These are phyloP conservation scores for Tetrahymena malaccensis DNA, from an alignment of 73 alveolate genomes.

Conservation along the genomic window DNA sequence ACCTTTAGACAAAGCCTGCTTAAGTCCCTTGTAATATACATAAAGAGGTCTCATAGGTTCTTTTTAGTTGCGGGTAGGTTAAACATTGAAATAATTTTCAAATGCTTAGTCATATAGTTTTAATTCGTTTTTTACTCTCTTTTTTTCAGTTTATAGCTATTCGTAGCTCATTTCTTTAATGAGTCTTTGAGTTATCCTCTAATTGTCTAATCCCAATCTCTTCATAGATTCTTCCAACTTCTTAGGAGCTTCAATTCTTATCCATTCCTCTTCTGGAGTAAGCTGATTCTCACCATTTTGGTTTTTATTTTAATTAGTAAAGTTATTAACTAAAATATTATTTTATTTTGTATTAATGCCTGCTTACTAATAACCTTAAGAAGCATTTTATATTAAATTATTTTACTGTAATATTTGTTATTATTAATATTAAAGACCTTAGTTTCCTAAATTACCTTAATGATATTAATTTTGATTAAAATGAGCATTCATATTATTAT, in stretches of 20 bases:
- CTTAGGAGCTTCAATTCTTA: not conserved
- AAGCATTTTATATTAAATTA: not conserved
- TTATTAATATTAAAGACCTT: not conserved
- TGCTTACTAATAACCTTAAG: not conserved
- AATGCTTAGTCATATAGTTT: conserved; percentile 67
- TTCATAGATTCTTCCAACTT: not conserved
- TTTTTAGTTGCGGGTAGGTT: conserved; percentile 67
- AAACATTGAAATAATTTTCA: conserved; percentile 32
- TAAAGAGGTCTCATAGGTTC: conserved; percentile 90
- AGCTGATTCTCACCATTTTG: not conserved
- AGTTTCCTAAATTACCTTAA: not conserved
- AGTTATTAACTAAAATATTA: not conserved
- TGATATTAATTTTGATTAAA: not conserved
- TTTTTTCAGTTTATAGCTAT: conserved; percentile 55
- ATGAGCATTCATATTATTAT: not conserved
- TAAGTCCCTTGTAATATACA: conserved; percentile 75
- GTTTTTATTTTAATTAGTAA: not conserved
- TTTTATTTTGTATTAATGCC: not conserved
- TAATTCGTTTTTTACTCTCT: conserved; percentile 73
- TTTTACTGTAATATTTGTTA: not conserved
- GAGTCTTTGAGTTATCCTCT: not conserved
- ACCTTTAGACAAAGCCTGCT: conserved; percentile 47
- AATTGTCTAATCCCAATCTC: not conserved
- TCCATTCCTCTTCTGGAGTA: not conserved
- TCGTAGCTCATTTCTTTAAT: conserved; percentile 22